Base-by-base conservation (phyloP, 768 basidiomycete species). In the Terana coerulea region DNA sequence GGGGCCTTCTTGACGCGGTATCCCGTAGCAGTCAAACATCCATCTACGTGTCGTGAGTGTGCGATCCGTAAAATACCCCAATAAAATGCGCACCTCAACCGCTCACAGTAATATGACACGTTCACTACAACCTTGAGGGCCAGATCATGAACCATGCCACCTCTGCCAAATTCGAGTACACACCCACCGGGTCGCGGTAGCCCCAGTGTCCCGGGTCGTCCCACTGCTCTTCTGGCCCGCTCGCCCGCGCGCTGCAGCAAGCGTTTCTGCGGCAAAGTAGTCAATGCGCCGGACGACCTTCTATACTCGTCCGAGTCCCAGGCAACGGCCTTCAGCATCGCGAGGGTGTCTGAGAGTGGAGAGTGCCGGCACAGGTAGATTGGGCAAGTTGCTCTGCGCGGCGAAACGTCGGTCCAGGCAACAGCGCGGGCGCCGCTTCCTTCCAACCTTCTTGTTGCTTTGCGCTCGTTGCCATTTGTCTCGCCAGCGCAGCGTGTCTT, bases 211-310 rank as follows among this genome's bases (percentile, higher is more conserved):
- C 90, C 14, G 64, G 67, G 57, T 91, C 85, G 64, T 98, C 93
- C 94, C 95, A 98, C 92, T 94, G 95, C 52, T 89, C 80, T 59
- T 91, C 89, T 21, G 97, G 73, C 94, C 94, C 53, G 77, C 75
- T 22, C 69, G 70, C 15, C 79, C 75, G 37, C n/a, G n/a, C 80
- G 74, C 35, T 75, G 65, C 55, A 83, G 68, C 51, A 97, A 69
- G 25, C 85, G 68, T 39, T 72, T 63, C 55, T 95, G 93, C 28
- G 95, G 75, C 81, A 57, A 92, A 90, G 3, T 76, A 70, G 54
- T 89, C 81, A 56, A 98, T 88, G 63, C 84, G 84, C 56, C 68
- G 63, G 43, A 75, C 72, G 0, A 79, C 76, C 3, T 74, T 66
- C 3, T 71, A 39, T 81, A 82, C 64, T 91, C 87, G 1, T 72